Base-by-base conservation (phyloP, 2,329 filamentous ascomycete species). In the Aspergillus vadensis region DNA sequence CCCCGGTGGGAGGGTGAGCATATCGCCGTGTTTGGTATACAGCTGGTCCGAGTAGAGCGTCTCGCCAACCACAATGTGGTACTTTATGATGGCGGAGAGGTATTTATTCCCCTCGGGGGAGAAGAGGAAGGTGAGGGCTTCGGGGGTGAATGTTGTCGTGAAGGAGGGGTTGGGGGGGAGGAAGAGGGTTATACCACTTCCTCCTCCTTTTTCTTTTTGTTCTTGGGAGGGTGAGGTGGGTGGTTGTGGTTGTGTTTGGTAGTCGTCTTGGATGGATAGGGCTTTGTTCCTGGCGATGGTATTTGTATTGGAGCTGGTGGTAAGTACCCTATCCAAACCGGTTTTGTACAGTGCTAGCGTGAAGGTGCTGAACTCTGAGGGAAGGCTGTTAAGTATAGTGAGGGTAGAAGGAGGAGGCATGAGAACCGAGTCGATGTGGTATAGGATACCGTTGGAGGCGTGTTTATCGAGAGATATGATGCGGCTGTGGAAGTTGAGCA, bases 141-240 rank as follows among this genome's bases (percentile, higher is more conserved):
- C 81, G 1, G 85, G 83, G 0, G 92, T 91, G 1, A 97, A 87
- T 65, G 85, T 44, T 19, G 19, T 85, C 68, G 83, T 72, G 80
- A 94, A 97, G n/a, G 92, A 93, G 4, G 77, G 79, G 82, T 97
- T 97, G 49, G 84, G 86, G 0, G 93, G 92, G 0, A 90, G 90
- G 69, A 97, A 96, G 62, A 95, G 73, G 2, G 92, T 97, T 41
- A 44, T 4, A 3, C 87, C 86, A 38, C 91, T 91, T 2, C 53
- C 23, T 15, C 27, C 15, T 52, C 14, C n/a, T 52, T 1, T 15
- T 3, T 36, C 12, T 19, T 38, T 23, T 17, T 55, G 30, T 15
- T 27, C 12, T 39, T 5, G 27, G 19, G 79, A 79, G 57, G 77
- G 82, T 65, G 83, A 79, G 67, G 10, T 32, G 30, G 30, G 4